Evolutionary conservation across 352 stramenopile genomes (phyloP), one percentile per base, ranked within the genome.

Genomic region (Phytopythium kandeliae): DNA sequence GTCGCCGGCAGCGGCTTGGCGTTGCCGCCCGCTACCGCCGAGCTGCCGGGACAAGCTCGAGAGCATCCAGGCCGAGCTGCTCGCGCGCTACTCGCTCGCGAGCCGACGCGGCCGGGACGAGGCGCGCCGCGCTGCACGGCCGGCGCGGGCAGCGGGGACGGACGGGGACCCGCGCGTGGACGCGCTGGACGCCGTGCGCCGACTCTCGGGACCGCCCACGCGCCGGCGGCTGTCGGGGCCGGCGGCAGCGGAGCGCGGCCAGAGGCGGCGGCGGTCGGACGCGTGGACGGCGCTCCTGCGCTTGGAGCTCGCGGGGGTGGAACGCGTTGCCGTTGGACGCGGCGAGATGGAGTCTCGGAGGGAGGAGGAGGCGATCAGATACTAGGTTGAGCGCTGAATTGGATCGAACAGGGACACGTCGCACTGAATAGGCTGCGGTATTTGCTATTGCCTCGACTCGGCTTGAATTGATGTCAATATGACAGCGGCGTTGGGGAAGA

Each of bases 11-110:
- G n/a, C n/a, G n/a, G n/a, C n/a, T n/a, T n/a, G n/a, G n/a, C n/a
- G n/a, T 17, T 55, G 53, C 25, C 49, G 34, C 8, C 37, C 65
- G 16, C 45, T 69, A 38, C 81, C 72, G 10, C 64, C 69, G 1
- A 73, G 63, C 33, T 74, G 65, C 4, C 58, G 76, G 35, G 52
- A 76, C 49, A 55, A 74, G 24, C 56, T 84, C 36, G 67, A 78
- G 40, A 62, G 76, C 17, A 77, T 81, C 34, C 59, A 63, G 13
- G 58, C 67, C 28, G 67, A 80, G 21, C 60, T 83, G 22, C 37
- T 83, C 1, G 42, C 53, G 15, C 59, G 62, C 36, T 63, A 54
- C 26, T 12, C 37, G 28, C 51, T 55, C 30, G 70, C 56, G 22
- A 46, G 31, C 38, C 21, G 35, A 15, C 21, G 16, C 36, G 21